Evolutionary conservation across 2,329 filamentous ascomycete genomes (phyloP), one percentile per base, ranked within the genome.

Genomic region (Cladorrhinum sp.): DNA sequence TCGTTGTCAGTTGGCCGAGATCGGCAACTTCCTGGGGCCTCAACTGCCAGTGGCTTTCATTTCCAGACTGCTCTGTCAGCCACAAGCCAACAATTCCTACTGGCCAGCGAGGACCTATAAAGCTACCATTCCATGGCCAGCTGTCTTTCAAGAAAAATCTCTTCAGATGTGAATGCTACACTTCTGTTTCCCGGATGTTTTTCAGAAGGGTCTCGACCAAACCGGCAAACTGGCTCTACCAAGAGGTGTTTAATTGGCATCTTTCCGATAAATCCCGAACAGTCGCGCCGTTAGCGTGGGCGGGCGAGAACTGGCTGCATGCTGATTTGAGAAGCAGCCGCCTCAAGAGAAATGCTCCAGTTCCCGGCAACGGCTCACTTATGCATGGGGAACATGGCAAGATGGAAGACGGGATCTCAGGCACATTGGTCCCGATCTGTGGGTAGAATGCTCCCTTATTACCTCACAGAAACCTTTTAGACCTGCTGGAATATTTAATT

Each of bases 391-490:
- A 27, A 51, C 50, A 29, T 8, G 50, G 27, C 41, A 50, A 55
- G 10, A 55, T 49, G 32, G 45, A 23, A 51, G 25, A 41, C 48
- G 50, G 23, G 56, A 57, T 50, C 25, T 54, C 60, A 62, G 59
- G 55, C 55, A 63, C 54, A 36, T 27, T 32, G 25, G 52, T 45
- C 20, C 45, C 57, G 57, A 59, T 32, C 59, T 53, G 61, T 58
- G 57, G 59, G 56, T 50, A 20, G 62, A 27, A 48, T 52, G 38
- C 64, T 60, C 10, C 50, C 24, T 25, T 36, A 66, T 71, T 71
- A 70, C 69, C 67, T 69, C 68, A 71, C 60, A 62, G 56, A 69
- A 71, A 69, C 65, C 32, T 55, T 45, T 22, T 22, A 7, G 29
- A 22, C n/a, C 20, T 13, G 25, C 25, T 20, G 6, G 51, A 36